Evolutionary conservation across 305 asterid species (phyloP), one percentile per base, ranked within the genome.

Genomic region (Plantago lanceolata): DNA sequence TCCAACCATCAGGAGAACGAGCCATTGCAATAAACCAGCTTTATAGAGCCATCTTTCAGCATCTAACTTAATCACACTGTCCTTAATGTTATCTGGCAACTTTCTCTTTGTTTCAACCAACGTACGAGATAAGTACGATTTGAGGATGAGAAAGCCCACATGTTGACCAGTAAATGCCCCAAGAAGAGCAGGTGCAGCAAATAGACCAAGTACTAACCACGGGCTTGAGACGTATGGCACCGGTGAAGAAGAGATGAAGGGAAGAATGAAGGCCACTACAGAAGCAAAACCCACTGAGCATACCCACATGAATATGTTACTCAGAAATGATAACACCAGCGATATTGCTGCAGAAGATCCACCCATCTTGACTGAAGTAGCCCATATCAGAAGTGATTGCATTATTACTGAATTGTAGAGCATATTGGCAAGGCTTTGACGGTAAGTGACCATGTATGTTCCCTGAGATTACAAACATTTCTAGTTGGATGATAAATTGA

Each of bases 41-140:
- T 93, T 93, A 74, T 44, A 90, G 53, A 93, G 73, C 97, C 97
- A 90, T 80, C 99, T 83, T 83, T 93, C 99, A 5, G 99, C 89
- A 68, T 90, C 97, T 74, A 93, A 82, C 78, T 84, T 83, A 58
- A 96, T 95, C 82, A 83, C 67, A 57, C 71, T 79, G 44, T 76
- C 77, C 62, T 65, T 81, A 66, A 69, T 68, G 67, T 66, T 72
- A 31, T 76, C 78, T 64, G 97, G 77, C 24, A 90, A 71, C 58
- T 75, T 78, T 59, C 65, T 74, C 78, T 61, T 81, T 69, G 78
- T 81, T 70, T 73, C 68, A 44, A 71, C 59, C 75, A 70, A 78
- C 19, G 73, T 56, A 58, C 75, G 62, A 48, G 76, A 76, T 75
- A 90, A 76, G 73, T 84, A 82, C 40, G 78, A 79, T 60, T 72